Conservation (phyloP, 805 yeast genomes). For the Starmerella bombi region DNA sequence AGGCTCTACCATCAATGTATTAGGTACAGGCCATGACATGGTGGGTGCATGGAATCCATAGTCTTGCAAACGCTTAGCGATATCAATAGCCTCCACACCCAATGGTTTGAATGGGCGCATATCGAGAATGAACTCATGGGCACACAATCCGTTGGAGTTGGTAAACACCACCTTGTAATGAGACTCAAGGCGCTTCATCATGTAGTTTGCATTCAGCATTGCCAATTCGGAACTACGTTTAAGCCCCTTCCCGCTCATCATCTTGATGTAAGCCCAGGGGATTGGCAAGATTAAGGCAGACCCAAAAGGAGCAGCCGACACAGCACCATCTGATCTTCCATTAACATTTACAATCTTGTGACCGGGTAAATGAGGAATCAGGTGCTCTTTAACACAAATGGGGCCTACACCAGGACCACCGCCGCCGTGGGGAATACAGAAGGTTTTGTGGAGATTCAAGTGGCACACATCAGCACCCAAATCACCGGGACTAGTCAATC, state of each 20-base stretch:
- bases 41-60: constrained; percentile 99
- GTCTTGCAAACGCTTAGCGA: constrained; percentile 93
- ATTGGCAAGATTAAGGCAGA: constrained; percentile 89
- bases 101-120: constrained; percentile 64
- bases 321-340: constrained; percentile 36
- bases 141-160: constrained; percentile 60
- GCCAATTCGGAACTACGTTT: constrained; percentile 84
- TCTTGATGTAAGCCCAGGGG: constrained; percentile 85
- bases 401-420: constrained; percentile 99
- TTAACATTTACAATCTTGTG: constrained; percentile 49
- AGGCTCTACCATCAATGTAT: constrained; percentile 95
- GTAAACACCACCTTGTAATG: constrained; percentile 69
- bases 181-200: constrained; percentile 63
- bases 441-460: constrained; percentile 90
- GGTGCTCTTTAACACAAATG: constrained; percentile 76
- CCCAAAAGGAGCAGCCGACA: constrained; percentile 90
- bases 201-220: constrained; percentile 88
- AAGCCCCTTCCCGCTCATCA: constrained; percentile 77
- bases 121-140: constrained; percentile 92
- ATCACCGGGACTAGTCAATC: constrained; percentile 93
- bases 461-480: constrained; percentile 98
- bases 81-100: constrained; percentile 88
- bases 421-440: constrained; percentile 97
- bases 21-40: constrained; percentile 96
- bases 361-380: constrained; percentile 67